Percentiles rank a stretch among this genome's conserved stretches.
These are phyloP conservation scores for Alternaria rosae DNA, from an alignment of 2,329 filamentous ascomycete species.

Conservation along the genomic window DNA sequence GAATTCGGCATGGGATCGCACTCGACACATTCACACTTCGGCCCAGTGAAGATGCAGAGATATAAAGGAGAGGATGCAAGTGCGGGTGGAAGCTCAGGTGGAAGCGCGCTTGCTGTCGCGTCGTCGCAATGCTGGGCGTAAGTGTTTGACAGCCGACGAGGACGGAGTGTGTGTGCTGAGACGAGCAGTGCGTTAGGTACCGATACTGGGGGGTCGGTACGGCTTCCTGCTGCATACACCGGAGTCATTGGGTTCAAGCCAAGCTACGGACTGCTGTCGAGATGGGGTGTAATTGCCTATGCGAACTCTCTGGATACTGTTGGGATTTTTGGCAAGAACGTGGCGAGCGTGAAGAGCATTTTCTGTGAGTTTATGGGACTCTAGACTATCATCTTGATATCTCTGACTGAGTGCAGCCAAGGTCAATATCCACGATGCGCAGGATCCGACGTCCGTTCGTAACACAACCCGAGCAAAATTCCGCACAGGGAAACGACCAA, in stretches of 20 bases:
- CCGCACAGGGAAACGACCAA: neutral
- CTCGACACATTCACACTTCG: conserved; percentile 71
- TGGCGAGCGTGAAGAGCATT: conserved; percentile 54
- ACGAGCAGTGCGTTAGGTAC: conserved; percentile 76
- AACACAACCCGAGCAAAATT: conserved; percentile 60
- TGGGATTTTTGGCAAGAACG: conserved; percentile 71
- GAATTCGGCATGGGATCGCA: conserved; percentile 97
- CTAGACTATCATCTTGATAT: no score
- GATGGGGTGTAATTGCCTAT: conserved; percentile 88
- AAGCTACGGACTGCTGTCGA: conserved; percentile 85
- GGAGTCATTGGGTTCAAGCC: conserved; percentile 88
- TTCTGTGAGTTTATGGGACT: conserved; percentile 47
- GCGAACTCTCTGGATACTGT: conserved; percentile 94
- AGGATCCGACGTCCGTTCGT: conserved; percentile 78
- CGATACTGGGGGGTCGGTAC: conserved; percentile 89
- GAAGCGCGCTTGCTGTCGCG: conserved; percentile 85
- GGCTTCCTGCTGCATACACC: conserved; percentile 87
- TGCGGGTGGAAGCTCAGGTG: conserved; percentile 75
- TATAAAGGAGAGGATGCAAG: conserved; percentile 55
- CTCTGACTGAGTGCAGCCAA: conserved; percentile 47
- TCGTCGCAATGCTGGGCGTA: conserved; percentile 67
- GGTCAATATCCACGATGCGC: conserved; percentile 67
- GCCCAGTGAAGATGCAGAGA: conserved; percentile 61
- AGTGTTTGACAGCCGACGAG: conserved; percentile 31
- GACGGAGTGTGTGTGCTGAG: conserved; percentile 20